Evolutionary conservation across 208 protist genomes (phyloP).

Genomic region (Leptomonas seymouri): DNA sequence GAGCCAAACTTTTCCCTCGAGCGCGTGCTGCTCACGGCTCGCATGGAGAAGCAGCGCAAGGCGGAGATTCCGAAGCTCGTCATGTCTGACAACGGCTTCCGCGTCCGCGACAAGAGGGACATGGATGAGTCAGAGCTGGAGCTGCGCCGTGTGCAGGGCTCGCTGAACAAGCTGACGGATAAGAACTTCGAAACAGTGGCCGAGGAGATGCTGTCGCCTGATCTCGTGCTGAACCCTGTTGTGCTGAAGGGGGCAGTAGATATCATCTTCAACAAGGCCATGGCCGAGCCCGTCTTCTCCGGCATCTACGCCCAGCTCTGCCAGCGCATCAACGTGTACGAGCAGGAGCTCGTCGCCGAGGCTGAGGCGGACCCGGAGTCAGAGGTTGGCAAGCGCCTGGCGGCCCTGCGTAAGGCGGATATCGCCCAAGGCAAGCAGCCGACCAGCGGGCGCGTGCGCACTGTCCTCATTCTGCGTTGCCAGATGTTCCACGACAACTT

Average conservation of each 20-base stretch:
- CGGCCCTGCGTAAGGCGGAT: constrained; percentile 18
- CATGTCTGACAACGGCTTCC: constrained; percentile 86
- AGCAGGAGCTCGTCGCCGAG: constrained; percentile 61
- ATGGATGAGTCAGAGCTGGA: constrained; percentile 75
- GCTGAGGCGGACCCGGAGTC: constrained; percentile 37
- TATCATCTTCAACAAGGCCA: constrained; percentile 88
- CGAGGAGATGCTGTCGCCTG: constrained; percentile 57
- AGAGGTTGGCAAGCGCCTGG: constrained; percentile 40
- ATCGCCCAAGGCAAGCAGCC: constrained; percentile 27
- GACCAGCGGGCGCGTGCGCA: constrained; percentile 47
- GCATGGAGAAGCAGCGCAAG: constrained; percentile 65
- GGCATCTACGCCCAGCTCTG: constrained; percentile 84
- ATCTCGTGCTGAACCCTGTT: constrained; percentile 70
- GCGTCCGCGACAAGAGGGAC: constrained; percentile 63
- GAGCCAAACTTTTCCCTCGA: constrained; percentile 76
- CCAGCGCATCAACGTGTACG: constrained; percentile 73
- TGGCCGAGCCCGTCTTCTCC: constrained; percentile 89
- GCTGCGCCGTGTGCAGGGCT: constrained; percentile 75
- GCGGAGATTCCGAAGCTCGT: constrained; percentile 74
- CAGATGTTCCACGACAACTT: constrained; percentile 66
- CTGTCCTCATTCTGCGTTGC: constrained; percentile 49
- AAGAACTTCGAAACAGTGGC: constrained; percentile 82
- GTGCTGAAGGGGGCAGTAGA: constrained; percentile 73
- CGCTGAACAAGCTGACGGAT: constrained; percentile 89
- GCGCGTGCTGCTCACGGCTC: constrained; percentile 55